Evolutionary conservation across 2,329 filamentous ascomycete genomes (phyloP).

Genomic region (Cyphellophora attinorum): DNA sequence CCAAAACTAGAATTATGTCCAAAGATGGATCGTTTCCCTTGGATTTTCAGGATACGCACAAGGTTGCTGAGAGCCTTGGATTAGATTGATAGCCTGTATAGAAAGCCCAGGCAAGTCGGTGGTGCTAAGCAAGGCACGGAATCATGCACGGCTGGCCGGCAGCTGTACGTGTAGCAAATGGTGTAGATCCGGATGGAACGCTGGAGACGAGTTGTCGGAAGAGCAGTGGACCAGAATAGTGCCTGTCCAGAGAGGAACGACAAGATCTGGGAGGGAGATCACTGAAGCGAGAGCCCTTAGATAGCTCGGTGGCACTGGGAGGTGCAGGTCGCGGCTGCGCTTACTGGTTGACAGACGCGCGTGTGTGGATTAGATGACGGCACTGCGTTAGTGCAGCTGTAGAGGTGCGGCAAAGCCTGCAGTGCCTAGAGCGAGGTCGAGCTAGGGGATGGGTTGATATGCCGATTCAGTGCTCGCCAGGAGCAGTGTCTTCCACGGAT

Average conservation of each 20-base stretch:
- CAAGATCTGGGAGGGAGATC: neutral
- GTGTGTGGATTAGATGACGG: neutral
- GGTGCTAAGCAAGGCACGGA: neutral
- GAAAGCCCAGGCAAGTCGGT: too few relatives aligned
- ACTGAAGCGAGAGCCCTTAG: too few relatives aligned
- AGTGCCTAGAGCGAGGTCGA: neutral
- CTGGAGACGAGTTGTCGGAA: neutral
- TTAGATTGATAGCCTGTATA: too few relatives aligned
- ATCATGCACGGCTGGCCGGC: neutral
- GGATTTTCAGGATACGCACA: too few relatives aligned
- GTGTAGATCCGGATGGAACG: too few relatives aligned
- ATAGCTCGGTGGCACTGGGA: neutral
- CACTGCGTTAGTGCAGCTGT: conserved; percentile 1
- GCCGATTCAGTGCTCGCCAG: conserved; percentile 7
- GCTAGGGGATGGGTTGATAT: neutral
- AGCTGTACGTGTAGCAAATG: neutral
- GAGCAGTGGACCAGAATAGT: neutral
- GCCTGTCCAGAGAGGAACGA: neutral
- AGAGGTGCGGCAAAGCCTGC: neutral
- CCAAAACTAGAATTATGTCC: too few relatives aligned
- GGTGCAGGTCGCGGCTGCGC: neutral
- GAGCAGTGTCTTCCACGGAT: conserved; percentile 2
- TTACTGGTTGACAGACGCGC: neutral
- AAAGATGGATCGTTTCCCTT: too few relatives aligned
- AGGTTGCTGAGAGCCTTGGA: too few relatives aligned